Conservation (phyloP, 106 monocot species). For the Dioscorea alata region DNA sequence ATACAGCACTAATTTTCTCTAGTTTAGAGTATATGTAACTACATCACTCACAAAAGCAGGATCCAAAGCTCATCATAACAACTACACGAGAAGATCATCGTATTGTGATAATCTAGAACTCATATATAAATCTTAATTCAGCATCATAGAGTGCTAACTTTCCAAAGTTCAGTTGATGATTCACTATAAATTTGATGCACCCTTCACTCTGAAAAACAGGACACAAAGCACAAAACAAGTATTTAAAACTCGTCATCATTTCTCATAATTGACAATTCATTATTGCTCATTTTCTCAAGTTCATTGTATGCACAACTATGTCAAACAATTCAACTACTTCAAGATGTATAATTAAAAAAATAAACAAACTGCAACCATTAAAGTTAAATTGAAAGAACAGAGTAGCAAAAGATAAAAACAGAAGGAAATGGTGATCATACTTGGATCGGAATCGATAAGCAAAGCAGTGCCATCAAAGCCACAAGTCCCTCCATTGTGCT, state of each 20-base stretch:
- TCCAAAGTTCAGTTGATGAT: neutral
- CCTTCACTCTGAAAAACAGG: too few relatives aligned
- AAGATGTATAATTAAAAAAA: neutral
- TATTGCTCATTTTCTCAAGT: too few relatives aligned
- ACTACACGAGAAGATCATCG: neutral
- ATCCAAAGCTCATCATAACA: too few relatives aligned
- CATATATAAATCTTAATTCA: too few relatives aligned
- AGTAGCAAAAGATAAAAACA: neutral
- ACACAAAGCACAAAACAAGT: too few relatives aligned
- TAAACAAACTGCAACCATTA: neutral
- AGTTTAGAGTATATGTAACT: too few relatives aligned
- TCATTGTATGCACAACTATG: too few relatives aligned
- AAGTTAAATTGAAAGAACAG: neutral
- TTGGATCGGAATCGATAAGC: slow-evolving; percentile 4
- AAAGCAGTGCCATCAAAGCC: slow-evolving; percentile 1
- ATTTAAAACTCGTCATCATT: too few relatives aligned
- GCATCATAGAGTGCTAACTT: neutral
- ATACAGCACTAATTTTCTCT: too few relatives aligned
- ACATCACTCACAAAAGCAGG: too few relatives aligned
- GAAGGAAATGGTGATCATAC: neutral
- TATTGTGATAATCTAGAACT: neutral
- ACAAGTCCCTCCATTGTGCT: slow-evolving; percentile 6
- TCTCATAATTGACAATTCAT: too few relatives aligned
- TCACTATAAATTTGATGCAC: neutral
- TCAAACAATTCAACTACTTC: too few relatives aligned